Evolutionary conservation across 148 eudicot species (phyloP).

Genomic region (Pouteria glomerata): DNA sequence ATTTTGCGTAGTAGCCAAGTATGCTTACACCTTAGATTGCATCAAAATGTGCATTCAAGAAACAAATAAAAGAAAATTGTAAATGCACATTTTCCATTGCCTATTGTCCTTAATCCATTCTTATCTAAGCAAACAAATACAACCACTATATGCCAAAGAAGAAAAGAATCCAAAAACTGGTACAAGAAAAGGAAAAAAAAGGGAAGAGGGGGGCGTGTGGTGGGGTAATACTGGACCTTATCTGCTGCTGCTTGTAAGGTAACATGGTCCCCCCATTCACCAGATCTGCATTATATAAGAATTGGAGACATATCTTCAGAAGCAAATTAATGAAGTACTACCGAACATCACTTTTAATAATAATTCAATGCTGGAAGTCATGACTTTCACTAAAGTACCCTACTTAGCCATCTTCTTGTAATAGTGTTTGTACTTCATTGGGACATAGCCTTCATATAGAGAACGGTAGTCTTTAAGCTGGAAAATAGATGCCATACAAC

Average conservation of each 20-base stretch:
- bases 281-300: slow-evolving; percentile 39
- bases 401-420: slow-evolving; percentile 94
- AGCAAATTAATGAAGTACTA: slow-evolving; percentile 9
- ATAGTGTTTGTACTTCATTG: slow-evolving; percentile 87
- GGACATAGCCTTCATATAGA: slow-evolving; percentile 78
- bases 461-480: slow-evolving; percentile 67
- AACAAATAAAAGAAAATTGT: neutral
- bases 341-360: neutral
- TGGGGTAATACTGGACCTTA: slow-evolving; percentile 33
- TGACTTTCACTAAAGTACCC: slow-evolving; percentile 13
- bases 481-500: slow-evolving; percentile 14
- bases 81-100: neutral
- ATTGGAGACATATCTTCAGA: neutral
- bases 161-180: neutral
- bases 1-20: too few species aligned
- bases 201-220: too few species aligned
- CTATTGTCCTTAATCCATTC: neutral
- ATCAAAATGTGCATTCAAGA: neutral
- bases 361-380: neutral
- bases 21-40: too few species aligned
- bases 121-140: slow-evolving; percentile 4
- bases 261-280: slow-evolving; percentile 95
- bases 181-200: neutral
- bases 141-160: neutral
- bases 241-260: slow-evolving; percentile 97